Evolutionary conservation across 116 monocot genomes (phyloP).

Genomic region (Papilionanthe hybrid): DNA sequence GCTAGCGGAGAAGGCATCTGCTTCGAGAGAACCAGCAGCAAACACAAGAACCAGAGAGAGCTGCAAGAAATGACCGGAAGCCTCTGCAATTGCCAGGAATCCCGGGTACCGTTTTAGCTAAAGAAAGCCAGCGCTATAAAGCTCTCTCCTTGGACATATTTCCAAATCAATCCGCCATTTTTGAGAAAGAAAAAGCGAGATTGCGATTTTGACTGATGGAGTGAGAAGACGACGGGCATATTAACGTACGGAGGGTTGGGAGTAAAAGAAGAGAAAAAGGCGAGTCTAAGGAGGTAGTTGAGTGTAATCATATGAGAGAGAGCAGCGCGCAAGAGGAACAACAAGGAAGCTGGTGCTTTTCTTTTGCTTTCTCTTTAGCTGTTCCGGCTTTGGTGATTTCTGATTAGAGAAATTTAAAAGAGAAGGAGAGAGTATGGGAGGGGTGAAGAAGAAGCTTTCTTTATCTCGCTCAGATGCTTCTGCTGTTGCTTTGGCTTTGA

Average conservation of each 20-base stretch:
- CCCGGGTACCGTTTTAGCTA: constrained; percentile 3
- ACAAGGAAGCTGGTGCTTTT: neutral
- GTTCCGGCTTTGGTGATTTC: neutral
- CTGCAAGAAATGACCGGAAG: neutral
- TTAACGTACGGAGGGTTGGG: neutral
- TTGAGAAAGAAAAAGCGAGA: neutral
- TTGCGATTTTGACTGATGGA: constrained; percentile 3
- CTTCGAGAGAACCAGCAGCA: neutral
- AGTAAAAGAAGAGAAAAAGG: neutral
- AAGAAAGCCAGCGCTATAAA: constrained; percentile 5
- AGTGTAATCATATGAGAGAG: neutral
- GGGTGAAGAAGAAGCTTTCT: neutral
- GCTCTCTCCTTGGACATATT: constrained; percentile 1
- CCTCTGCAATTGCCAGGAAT: constrained; percentile 10
- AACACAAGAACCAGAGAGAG: neutral
- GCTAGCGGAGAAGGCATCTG: neutral
- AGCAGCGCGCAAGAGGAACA: neutral
- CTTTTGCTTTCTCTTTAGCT: neutral
- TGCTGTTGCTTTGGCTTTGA: neutral
- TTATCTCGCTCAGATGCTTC: neutral
- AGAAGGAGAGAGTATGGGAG: neutral
- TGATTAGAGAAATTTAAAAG: neutral
- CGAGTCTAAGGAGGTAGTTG: neutral
- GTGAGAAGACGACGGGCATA: constrained; percentile 6
- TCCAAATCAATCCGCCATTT: constrained; percentile 5